Conservation (phyloP, 1,284 basidiomycete genomes). For the Pascua sp. region DNA sequence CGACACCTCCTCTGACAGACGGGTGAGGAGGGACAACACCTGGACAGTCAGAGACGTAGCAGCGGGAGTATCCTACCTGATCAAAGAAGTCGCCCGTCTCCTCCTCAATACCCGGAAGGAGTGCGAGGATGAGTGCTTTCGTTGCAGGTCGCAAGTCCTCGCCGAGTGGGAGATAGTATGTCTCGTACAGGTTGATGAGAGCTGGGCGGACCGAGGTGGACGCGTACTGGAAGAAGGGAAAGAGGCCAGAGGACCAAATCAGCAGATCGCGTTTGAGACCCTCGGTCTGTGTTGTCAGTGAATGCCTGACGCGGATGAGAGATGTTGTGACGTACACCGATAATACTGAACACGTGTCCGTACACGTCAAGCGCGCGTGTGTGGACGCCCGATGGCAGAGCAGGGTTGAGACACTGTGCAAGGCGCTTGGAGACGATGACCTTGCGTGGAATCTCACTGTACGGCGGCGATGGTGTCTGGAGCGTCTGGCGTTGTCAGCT, state of each 20-base stretch:
- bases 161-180: constrained; percentile 83
- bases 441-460: constrained; percentile 93
- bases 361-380: constrained; percentile 96
- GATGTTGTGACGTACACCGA: constrained; percentile 63
- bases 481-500: constrained; percentile 58
- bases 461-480: constrained; percentile 77
- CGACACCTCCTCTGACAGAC: constrained; percentile 74
- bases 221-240: constrained; percentile 98
- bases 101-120: constrained; percentile 91
- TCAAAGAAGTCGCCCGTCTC: constrained; percentile 97
- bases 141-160: constrained; percentile 77
- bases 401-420: constrained; percentile 94
- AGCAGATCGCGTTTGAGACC: constrained; percentile 82
- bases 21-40: constrained; percentile 79
- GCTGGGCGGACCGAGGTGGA: constrained; percentile 91
- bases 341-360: constrained; percentile 78
- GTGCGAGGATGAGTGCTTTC: constrained; percentile 87
- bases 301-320: not conserved
- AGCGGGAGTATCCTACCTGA: constrained; percentile 57
- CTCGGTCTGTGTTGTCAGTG: constrained; percentile 61
- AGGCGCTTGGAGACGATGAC: constrained; percentile 91
- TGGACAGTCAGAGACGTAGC: constrained; percentile 35
- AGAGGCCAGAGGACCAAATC: constrained; percentile 92
- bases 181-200: constrained; percentile 81
- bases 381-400: constrained; percentile 93